These are phyloP conservation scores for Fistulifera solaris DNA, from an alignment of 108 stramenopile species.

Conservation along the genomic window DNA sequence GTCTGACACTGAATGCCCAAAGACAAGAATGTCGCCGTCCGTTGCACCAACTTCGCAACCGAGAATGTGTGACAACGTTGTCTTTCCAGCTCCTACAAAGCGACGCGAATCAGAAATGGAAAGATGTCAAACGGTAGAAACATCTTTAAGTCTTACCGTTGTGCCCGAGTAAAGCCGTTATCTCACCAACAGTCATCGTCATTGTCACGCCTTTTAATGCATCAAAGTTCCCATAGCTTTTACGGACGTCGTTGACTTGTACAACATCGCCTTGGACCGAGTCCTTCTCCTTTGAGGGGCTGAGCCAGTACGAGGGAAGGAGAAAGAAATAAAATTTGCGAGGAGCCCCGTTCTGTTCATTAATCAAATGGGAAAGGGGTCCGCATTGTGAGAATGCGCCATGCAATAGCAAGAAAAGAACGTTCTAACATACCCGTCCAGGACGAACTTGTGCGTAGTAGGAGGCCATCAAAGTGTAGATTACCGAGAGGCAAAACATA, in stretches of 20 bases:
- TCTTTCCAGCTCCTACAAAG: conserved; percentile 63
- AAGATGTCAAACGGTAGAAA: background rate
- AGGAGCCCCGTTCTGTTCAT: conserved; percentile 29
- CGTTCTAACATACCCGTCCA: conserved; percentile 11
- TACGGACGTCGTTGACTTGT: conserved; percentile 20
- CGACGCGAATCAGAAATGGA: background rate
- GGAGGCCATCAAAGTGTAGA: conserved; percentile 32
- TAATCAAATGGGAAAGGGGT: background rate
- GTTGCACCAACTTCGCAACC: conserved; percentile 64
- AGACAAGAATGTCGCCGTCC: conserved; percentile 41
- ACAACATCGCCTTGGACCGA: conserved; percentile 14
- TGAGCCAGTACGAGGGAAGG: conserved; percentile 30
- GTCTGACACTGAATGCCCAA: conserved; percentile 23
- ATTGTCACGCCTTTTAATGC: conserved; percentile 41
- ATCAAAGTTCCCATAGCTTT: conserved; percentile 36
- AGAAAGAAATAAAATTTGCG: conserved; percentile 32
- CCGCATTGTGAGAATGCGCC: background rate
- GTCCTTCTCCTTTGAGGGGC: background rate
- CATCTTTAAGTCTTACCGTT: conserved; percentile 3
- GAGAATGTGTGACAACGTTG: conserved; percentile 61
- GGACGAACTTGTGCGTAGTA: conserved; percentile 35
- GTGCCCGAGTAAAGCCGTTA: conserved; percentile 42
- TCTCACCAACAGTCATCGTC: conserved; percentile 30
- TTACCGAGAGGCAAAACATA: conserved; percentile 21
- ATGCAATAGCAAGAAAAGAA: background rate